Percentiles rank a stretch among this genome's conserved stretches.
phyloP scores from a whole-genome alignment of 495 filamentous ascomycete species.

The Neurospora sp. region DNA sequence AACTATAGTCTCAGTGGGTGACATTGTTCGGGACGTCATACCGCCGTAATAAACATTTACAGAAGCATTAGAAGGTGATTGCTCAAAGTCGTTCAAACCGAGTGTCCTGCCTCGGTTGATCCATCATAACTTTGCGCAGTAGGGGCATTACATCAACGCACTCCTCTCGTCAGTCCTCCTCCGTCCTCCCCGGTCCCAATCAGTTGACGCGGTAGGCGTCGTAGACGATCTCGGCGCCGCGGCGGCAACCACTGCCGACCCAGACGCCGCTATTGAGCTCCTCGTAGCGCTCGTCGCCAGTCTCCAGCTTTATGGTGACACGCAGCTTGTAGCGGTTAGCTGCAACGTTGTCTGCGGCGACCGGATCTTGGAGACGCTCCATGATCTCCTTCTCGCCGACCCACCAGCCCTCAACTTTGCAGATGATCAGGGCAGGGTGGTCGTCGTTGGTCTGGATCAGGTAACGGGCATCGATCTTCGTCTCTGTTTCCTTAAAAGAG shows the following conservation, averaged over 20 bases:
- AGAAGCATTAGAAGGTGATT: background rate
- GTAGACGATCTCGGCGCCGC: slow-evolving; percentile 24
- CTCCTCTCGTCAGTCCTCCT: background rate
- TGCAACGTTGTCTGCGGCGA: slow-evolving; percentile 19
- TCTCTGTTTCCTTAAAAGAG: slow-evolving; percentile 13
- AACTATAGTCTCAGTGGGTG: background rate
- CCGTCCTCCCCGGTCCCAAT: background rate
- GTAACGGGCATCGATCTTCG: slow-evolving; percentile 17
- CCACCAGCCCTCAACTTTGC: slow-evolving; percentile 22
- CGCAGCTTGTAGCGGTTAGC: slow-evolving; percentile 18
- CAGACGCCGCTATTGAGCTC: slow-evolving; percentile 18
- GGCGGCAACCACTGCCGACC: slow-evolving; percentile 16
- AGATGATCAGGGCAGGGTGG: slow-evolving; percentile 17
- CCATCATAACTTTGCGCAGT: background rate
- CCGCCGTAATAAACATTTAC: background rate
- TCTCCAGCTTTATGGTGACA: slow-evolving; percentile 19
- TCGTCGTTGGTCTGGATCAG: slow-evolving; percentile 23
- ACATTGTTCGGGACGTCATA: background rate
- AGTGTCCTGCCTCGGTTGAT: background rate
- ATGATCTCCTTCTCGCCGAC: slow-evolving; percentile 20
- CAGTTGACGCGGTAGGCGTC: slow-evolving; percentile 21
- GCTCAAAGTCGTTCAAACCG: background rate
- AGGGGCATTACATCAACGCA: background rate
- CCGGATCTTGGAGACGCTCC: slow-evolving; percentile 20
- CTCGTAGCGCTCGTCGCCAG: slow-evolving; percentile 18